Percentiles rank a stretch among this genome's conserved stretches.
phyloP scores from a whole-genome alignment of 2,329 filamentous ascomycete genomes.

The Cladobotryum protrusum region DNA sequence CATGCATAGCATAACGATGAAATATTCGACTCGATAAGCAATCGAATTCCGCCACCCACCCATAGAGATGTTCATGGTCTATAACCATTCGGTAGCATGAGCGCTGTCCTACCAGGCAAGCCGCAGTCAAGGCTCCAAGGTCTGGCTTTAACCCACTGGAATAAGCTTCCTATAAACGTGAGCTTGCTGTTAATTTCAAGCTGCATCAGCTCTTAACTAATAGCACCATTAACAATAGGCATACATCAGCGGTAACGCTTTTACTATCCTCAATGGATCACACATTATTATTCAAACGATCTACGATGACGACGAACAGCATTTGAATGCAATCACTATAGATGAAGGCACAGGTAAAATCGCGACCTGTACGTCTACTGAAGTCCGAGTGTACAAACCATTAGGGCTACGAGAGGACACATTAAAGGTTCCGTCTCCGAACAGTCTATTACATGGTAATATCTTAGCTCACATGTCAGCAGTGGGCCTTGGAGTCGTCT shows the following conservation, averaged over 20 bases:
- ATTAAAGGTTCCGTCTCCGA: constrained; percentile 53
- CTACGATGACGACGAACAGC: constrained; percentile 70
- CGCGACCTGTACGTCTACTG: constrained; percentile 60
- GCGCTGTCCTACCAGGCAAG: constrained; percentile 71
- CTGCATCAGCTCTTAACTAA: background rate
- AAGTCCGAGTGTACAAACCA: constrained; percentile 73
- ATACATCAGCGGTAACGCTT: constrained; percentile 84
- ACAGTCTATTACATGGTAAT: background rate
- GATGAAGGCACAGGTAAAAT: constrained; percentile 82
- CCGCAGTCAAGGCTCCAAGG: constrained; percentile 73
- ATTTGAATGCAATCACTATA: constrained; percentile 69
- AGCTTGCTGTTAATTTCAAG: constrained; percentile 23
- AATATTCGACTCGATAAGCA: background rate
- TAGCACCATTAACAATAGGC: constrained; percentile 43
- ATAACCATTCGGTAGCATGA: constrained; percentile 48
- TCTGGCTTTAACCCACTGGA: constrained; percentile 68
- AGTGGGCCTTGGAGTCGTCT: constrained; percentile 61
- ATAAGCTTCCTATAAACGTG: constrained; percentile 66
- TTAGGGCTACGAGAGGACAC: constrained; percentile 63
- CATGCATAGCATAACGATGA: too few relatives aligned
- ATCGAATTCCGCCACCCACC: background rate
- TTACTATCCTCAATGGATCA: constrained; percentile 73
- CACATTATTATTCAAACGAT: constrained; percentile 79
- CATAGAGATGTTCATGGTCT: background rate
- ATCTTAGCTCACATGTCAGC: constrained; percentile 18